Conservation (phyloP, 805 yeast species). For the Candida golubevii region DNA sequence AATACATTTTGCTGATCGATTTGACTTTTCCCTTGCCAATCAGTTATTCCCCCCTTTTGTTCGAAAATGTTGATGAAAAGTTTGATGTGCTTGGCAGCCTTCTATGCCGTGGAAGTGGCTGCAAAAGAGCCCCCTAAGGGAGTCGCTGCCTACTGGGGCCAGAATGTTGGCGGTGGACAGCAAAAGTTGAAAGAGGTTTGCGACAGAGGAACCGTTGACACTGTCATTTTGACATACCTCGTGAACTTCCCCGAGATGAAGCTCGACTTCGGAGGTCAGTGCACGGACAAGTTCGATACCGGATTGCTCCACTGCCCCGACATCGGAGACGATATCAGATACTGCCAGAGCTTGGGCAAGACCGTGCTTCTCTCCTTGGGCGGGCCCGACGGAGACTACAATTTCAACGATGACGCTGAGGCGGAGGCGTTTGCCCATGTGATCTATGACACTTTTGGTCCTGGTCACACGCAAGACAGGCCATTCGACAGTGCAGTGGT, state of each 20-base stretch:
- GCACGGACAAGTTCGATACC: conserved; percentile 45
- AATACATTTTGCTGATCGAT: background rate
- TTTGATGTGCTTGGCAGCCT: background rate
- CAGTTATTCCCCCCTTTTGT: background rate
- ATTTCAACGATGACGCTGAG: conserved; percentile 45
- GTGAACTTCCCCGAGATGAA: conserved; percentile 46
- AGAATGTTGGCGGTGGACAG: conserved; percentile 53
- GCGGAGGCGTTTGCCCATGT: conserved; percentile 55
- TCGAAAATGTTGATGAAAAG: background rate
- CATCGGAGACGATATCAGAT: conserved; percentile 13
- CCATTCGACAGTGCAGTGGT: conserved; percentile 48
- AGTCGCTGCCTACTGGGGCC: conserved; percentile 89
- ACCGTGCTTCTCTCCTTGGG: conserved; percentile 15
- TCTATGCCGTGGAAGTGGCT: background rate
- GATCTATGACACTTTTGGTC: conserved; percentile 39
- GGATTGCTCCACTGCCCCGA: conserved; percentile 14
- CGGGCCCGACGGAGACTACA: conserved; percentile 62
- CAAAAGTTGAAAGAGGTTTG: conserved; percentile 50
- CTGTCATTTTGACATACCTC: conserved; percentile 68
- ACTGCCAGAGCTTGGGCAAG: conserved; percentile 12
- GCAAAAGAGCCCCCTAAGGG: conserved; percentile 20
- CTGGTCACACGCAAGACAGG: conserved; percentile 27
- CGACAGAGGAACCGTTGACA: conserved; percentile 62
- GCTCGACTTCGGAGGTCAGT: conserved; percentile 54
- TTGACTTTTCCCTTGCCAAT: background rate